phyloP scores from a whole-genome alignment of 140 eudicot genomes.

The Anethum foeniculum region DNA sequence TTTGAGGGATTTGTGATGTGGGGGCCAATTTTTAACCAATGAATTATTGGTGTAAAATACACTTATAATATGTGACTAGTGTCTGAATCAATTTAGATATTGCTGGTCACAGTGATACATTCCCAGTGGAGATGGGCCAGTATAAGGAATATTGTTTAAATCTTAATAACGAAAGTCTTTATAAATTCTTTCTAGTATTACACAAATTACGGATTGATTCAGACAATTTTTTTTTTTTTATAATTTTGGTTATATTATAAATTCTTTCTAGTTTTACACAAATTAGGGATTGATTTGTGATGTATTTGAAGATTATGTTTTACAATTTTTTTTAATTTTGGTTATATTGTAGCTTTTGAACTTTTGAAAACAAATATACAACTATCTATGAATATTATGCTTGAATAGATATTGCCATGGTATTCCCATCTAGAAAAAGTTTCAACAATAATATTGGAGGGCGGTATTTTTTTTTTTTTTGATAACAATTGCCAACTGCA shows the following conservation, averaged over 20 bases:
- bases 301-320: not conserved
- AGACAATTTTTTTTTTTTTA: no score
- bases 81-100: not conserved
- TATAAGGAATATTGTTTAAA: not conserved
- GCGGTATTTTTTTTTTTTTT: not conserved
- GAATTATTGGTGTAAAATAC: not conserved
- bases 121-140: not conserved
- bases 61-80: not conserved
- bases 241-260: no score
- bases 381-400: not conserved
- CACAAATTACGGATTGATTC: not conserved
- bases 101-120: not conserved
- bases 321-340: not conserved
- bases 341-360: not conserved
- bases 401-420: no score
- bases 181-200: not conserved
- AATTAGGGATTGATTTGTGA: not conserved
- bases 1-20: not conserved
- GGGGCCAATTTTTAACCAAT: not conserved
- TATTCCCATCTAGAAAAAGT: not conserved
- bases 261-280: not conserved
- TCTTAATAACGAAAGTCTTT: not conserved
- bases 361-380: not conserved
- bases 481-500: not conserved
- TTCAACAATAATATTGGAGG: not conserved